Base-by-base conservation (phyloP, 371 early-diverging fungal genomes). In the Rhizopus delemar region DNA sequence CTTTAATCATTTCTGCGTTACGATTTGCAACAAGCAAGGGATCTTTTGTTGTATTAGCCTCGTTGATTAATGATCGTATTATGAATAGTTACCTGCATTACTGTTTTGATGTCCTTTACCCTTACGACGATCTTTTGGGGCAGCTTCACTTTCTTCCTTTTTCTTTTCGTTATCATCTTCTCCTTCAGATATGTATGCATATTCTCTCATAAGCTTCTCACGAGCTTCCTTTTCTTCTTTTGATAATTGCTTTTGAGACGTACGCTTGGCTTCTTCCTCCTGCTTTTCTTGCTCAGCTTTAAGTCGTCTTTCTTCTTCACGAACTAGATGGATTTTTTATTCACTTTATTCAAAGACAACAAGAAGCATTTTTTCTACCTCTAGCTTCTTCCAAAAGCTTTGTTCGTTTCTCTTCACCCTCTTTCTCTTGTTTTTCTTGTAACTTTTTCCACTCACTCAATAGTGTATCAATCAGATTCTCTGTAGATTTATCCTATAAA, bases 161-260 rank as follows among this genome's bases (percentile, higher is more conserved):
- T 76, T 75, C 5, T 75, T 80, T 3, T 74, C 62, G 28, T 52
- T 75, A 8, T 57, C 69, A 35, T 82, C 83, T 15, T 74, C 74
- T 15, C 60, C 69, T 35, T 78, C 79, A 46, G 78, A 70, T 9
- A 75, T 65, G 46, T 82, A 84, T n/a, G 74, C 81, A 61, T 85
- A 85, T 33, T 85, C 77, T 22, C 69, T 65, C 61, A 81, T 54
- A 8, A 85, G 59, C 4, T 74, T 73, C 4, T 85, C 77, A 8
- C 85, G 78, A 34, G 73, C 74, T n/a, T 73, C 73, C 34, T 74
- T 73, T 60, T 85, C 78, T 45, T 85, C 83, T 28, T 73, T 77
- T 3, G 78, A 67, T 53, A 82, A 7, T 41, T 67, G 56, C 46
- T 71, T 78, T 57, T 69, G 64, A 28, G 51, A 50, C 8, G 38